phyloP scores from a whole-genome alignment of 2,329 filamentous ascomycete genomes.

The Metarhizium anisopliae region DNA sequence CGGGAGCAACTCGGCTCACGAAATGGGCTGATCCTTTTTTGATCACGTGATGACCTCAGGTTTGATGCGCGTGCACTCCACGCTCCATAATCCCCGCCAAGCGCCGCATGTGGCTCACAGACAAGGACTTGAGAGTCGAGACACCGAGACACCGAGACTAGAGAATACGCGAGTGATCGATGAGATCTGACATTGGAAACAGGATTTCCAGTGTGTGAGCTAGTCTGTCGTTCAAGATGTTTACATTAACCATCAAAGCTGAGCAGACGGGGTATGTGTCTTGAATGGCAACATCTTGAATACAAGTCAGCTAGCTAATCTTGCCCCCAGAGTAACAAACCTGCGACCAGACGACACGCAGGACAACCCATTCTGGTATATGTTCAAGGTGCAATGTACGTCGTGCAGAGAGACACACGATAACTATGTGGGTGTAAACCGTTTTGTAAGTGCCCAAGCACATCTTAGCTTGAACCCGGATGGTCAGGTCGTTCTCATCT shows the following conservation, averaged over 20 bases:
- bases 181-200: neutral
- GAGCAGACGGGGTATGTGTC: slow-evolving; percentile 58
- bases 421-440: slow-evolving; percentile 77
- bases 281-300: neutral
- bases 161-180: neutral
- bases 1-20: neutral
- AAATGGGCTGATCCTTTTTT: neutral
- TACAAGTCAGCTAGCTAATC: neutral
- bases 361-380: slow-evolving; percentile 87
- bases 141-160: neutral
- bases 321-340: slow-evolving; percentile 65
- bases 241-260: slow-evolving; percentile 56
- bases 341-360: slow-evolving; percentile 76
- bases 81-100: neutral
- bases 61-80: neutral
- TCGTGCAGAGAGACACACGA: slow-evolving; percentile 87
- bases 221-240: slow-evolving; percentile 36
- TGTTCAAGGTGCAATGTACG: slow-evolving; percentile 97
- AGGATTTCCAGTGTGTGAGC: neutral
- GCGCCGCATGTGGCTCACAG: neutral
- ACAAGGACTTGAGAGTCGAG: neutral
- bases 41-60: slow-evolving; percentile 2
- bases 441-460: slow-evolving; percentile 57
- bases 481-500: slow-evolving; percentile 7
- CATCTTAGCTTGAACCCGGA: neutral